Conservation (phyloP, 1,139 yeast species). For the Pichia sp. region DNA sequence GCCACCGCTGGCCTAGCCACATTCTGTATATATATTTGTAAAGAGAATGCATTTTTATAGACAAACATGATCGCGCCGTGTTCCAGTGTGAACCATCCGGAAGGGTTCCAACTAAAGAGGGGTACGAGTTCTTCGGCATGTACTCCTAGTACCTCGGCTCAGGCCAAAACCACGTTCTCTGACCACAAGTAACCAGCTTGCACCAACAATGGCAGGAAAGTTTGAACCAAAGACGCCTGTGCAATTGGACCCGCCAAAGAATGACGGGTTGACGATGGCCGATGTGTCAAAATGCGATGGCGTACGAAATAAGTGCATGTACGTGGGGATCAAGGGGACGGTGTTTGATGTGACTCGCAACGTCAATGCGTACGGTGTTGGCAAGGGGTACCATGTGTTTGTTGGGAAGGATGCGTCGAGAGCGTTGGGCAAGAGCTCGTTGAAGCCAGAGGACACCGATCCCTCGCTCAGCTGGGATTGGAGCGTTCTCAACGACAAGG, state of each 20-base stretch:
- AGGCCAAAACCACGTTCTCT: no score
- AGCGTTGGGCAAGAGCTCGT: conserved; percentile 56
- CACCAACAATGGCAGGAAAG: conserved; percentile 1
- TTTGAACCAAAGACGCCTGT: conserved; percentile 51
- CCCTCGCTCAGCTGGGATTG: conserved; percentile 42
- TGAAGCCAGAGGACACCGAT: conserved; percentile 45
- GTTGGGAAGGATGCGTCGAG: conserved; percentile 78
- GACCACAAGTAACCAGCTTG: no score
- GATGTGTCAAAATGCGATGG: conserved; percentile 16
- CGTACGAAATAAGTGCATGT: conserved; percentile 33
- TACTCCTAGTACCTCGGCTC: no score
- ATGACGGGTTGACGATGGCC: conserved; percentile 28
- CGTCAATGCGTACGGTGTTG: conserved; percentile 66
- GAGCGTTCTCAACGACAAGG: conserved; percentile 47
- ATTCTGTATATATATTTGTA: no score
- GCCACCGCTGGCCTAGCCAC: no score
- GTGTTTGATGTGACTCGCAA: conserved; percentile 75
- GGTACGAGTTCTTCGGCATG: no score
- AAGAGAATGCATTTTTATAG: no score
- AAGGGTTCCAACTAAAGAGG: no score
- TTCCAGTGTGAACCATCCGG: no score
- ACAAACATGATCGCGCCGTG: no score
- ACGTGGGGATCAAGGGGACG: conserved; percentile 69
- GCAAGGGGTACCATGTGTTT: conserved; percentile 64
- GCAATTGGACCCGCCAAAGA: conserved; percentile 44